Conservation (phyloP, 2,329 filamentous ascomycete species). For the Sphaceloma murrayae region DNA sequence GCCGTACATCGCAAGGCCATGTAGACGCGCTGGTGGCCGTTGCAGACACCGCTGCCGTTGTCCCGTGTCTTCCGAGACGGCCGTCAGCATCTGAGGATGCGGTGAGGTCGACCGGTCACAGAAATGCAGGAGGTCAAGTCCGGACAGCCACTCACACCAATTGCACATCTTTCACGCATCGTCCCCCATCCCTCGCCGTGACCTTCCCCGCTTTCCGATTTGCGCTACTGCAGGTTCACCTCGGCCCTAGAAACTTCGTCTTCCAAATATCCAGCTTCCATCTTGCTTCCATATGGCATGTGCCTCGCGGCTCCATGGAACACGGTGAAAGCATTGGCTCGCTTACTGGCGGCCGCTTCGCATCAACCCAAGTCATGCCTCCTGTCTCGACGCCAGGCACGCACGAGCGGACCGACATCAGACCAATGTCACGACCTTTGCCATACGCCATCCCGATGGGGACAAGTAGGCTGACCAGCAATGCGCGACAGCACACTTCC, state of each 20-base stretch:
- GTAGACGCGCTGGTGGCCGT: no score
- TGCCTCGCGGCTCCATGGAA: constrained; percentile 6
- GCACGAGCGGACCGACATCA: constrained; percentile 5
- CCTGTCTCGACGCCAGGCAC: constrained; percentile 6
- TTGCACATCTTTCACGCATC: not conserved
- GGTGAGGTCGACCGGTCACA: no score
- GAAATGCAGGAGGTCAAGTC: no score
- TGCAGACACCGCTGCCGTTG: no score
- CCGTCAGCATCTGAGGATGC: no score
- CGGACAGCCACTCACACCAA: constrained; percentile 5
- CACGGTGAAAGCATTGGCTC: not conserved
- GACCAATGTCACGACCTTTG: not conserved
- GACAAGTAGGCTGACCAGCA: not conserved
- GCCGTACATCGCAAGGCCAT: no score
- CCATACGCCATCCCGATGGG: not conserved
- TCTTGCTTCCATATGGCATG: constrained; percentile 11
- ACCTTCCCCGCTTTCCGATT: constrained; percentile 9
- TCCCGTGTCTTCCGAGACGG: no score
- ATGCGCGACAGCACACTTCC: constrained; percentile 4
- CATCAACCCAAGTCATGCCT: no score
- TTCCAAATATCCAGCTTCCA: constrained; percentile 11
- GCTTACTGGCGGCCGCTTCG: constrained; percentile 3
- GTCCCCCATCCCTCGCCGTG: not conserved
- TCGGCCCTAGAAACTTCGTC: constrained; percentile 4
- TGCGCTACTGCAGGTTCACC: constrained; percentile 10